phyloP scores from a whole-genome alignment of 495 filamentous ascomycete species.

The Trichoderma asperelloides region DNA sequence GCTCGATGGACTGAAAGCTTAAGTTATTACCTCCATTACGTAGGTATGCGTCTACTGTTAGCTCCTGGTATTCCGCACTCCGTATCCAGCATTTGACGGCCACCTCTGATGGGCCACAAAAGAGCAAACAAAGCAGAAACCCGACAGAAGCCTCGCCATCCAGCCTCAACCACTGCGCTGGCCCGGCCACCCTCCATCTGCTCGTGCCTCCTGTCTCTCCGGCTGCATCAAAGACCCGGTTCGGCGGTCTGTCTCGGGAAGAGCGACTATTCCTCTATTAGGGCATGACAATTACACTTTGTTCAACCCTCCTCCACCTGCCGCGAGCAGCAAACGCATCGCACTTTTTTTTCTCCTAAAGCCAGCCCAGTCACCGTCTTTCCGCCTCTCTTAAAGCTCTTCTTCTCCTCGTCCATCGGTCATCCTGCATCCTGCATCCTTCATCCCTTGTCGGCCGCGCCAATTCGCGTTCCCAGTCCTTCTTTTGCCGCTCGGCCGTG shows the following conservation, averaged over 20 bases:
- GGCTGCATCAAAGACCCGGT: neutral
- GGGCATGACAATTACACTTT: constrained; percentile 5
- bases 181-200: neutral
- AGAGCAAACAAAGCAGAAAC: neutral
- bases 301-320: neutral
- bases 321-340: constrained; percentile 7
- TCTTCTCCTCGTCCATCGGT: neutral
- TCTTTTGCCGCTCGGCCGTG: neutral
- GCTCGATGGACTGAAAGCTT: too few species aligned
- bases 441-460: neutral
- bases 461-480: neutral
- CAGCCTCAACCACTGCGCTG: neutral
- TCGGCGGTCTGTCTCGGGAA: constrained; percentile 6
- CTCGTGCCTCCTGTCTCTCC: neutral
- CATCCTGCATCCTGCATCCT: neutral
- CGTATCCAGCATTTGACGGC: neutral
- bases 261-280: constrained; percentile 1
- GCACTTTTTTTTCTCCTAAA: constrained; percentile 6
- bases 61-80: too few species aligned
- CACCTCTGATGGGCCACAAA: neutral
- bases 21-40: too few species aligned
- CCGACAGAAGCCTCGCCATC: neutral
- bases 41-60: too few species aligned
- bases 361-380: constrained; percentile 2
- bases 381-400: neutral